Percentiles rank a stretch among this genome's conserved stretches.
These are phyloP conservation scores for Nymphaea colorata DNA, from an alignment of 164 flowering plant species.

Conservation along the genomic window DNA sequence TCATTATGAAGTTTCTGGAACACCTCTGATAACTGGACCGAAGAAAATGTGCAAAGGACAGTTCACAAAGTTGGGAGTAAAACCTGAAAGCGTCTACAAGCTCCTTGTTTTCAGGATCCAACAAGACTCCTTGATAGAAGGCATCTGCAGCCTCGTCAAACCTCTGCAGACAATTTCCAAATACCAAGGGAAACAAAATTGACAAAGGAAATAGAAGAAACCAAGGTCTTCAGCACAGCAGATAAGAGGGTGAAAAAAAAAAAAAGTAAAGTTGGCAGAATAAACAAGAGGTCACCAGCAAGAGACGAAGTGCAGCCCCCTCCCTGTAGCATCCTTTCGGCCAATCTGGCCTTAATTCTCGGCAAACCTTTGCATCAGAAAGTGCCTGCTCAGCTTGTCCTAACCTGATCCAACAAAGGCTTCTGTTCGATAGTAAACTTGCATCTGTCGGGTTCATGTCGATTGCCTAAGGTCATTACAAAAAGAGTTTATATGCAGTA, in stretches of 20 bases:
- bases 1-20: too few species aligned
- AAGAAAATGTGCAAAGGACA: too few species aligned
- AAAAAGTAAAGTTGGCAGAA: background rate
- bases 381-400: slow-evolving; percentile 94
- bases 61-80: background rate
- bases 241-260: background rate
- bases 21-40: too few species aligned
- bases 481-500: background rate
- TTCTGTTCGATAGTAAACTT: slow-evolving; percentile 75
- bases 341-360: slow-evolving; percentile 83
- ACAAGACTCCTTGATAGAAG: slow-evolving; percentile 86
- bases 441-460: slow-evolving; percentile 79
- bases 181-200: background rate
- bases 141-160: slow-evolving; percentile 96
- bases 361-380: slow-evolving; percentile 82
- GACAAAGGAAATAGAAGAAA: slow-evolving; percentile 1
- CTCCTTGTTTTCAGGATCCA: slow-evolving; percentile 86
- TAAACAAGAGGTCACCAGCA: slow-evolving; percentile 39
- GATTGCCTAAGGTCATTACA: slow-evolving; percentile 48
- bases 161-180: slow-evolving; percentile 30
- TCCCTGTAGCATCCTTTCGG: slow-evolving; percentile 86
- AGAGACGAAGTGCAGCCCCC: slow-evolving; percentile 79
- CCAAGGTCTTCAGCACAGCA: background rate
- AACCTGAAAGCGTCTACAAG: slow-evolving; percentile 87
- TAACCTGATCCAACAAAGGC: slow-evolving; percentile 84